Base-by-base conservation (phyloP, 2,329 filamentous ascomycete genomes). In the Botrytis sinoallii region DNA sequence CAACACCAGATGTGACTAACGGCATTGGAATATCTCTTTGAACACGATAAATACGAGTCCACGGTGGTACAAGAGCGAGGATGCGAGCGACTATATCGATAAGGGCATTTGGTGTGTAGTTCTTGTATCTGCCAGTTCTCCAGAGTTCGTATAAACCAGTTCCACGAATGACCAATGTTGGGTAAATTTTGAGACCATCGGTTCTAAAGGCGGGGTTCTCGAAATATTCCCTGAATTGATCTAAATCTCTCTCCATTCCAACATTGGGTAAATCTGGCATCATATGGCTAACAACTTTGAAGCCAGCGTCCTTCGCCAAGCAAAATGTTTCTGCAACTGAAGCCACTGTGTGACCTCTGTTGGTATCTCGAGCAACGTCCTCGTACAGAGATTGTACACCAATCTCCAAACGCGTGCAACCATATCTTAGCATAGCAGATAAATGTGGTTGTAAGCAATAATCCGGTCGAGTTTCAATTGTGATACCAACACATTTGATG, bases 1-100 rank as follows among this genome's bases (percentile, higher is more conserved):
- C 96, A 0, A 99, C 96, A 59, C 96, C 96, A 0, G 95, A 97
- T 0, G 96, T 98, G n/a, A 99, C 97, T 38, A 99, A 87, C 0
- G 96, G 96, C 96, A 99, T 99, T n/a, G 96, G 96, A 74, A 99
- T 99, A 84, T 99, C 96, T 82, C 96, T 91, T 85, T 99, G 96
- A 0, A 99, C 96, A 75, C 96, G 94, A 85, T 99, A 99, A 80
- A 99, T 99, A 76, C 96, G 91, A 0, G 97, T 99, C 96, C 96
- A 99, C 1, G 96, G 96, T 1, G 96, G 96, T 0, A 99, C 92
- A 3, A 99, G 87, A 0, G 96, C 96, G 75, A 99, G 85, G 70
- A 99, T 99, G n/a, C 96, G 90, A 5, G 96, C 97, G 0, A 99
- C 94, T 25, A 99, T 89, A 81, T 99, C 96, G 75, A 99, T 94